phyloP scores from a whole-genome alignment of 306 rosid genomes.

The Cicer judaicum region DNA sequence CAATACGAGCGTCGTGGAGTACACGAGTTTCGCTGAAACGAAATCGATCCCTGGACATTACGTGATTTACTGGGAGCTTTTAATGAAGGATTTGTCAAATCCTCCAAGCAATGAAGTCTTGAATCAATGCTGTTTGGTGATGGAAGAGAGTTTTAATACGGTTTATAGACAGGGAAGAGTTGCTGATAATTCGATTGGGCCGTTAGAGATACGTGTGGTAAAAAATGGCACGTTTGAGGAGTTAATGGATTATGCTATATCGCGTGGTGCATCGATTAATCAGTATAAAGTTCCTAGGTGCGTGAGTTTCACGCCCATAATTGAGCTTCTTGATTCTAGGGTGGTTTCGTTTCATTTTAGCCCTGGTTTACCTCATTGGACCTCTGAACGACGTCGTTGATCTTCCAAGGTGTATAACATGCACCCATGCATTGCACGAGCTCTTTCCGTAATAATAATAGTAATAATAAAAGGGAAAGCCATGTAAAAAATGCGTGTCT shows the following conservation, averaged over 20 bases:
- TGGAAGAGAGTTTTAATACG: constrained; percentile 84
- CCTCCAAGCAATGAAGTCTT: constrained; percentile 56
- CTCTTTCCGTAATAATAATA: neutral
- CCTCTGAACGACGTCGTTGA: constrained; percentile 71
- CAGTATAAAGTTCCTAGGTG: constrained; percentile 96
- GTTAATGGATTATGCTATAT: constrained; percentile 92
- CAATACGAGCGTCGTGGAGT: constrained; percentile 77
- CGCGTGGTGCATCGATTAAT: constrained; percentile 89
- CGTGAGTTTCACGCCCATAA: constrained; percentile 79
- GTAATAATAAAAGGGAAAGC: neutral
- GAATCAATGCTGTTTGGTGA: constrained; percentile 68
- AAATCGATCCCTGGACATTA: constrained; percentile 87
- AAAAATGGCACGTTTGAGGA: constrained; percentile 92
- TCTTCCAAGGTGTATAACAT: neutral
- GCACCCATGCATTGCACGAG: constrained; percentile 44
- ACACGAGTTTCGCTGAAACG: constrained; percentile 77
- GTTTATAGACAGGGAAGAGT: constrained; percentile 91
- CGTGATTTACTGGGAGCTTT: constrained; percentile 89
- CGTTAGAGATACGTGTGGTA: constrained; percentile 85
- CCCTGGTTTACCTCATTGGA: constrained; percentile 82
- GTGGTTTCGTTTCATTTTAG: constrained; percentile 80
- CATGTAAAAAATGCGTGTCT: no score
- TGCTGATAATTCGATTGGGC: constrained; percentile 83
- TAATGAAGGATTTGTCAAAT: constrained; percentile 58
- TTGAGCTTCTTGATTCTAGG: constrained; percentile 82